phyloP scores from a whole-genome alignment of 139 green algal genomes.

The Tetraselmis striata region DNA sequence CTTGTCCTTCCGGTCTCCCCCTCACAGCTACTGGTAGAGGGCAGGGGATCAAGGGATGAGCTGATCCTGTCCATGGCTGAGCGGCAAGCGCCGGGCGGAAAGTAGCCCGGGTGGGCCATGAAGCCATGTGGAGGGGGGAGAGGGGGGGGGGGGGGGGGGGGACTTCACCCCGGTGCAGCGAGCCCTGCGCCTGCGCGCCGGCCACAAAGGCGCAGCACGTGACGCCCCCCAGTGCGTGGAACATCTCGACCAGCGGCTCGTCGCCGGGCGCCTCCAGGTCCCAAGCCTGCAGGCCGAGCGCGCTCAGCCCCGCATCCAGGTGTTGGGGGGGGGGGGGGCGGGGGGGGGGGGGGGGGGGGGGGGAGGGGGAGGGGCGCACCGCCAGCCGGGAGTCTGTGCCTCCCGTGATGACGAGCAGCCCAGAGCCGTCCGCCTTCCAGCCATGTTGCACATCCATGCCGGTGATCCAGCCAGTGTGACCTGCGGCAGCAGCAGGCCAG shows the following conservation, averaged over 20 bases:
- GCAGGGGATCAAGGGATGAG: too few species aligned
- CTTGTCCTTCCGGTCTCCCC: too few species aligned
- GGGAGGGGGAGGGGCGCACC: neutral
- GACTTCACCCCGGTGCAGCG: too few species aligned
- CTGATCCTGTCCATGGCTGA: too few species aligned
- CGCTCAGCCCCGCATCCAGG: neutral
- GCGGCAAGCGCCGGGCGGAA: too few species aligned
- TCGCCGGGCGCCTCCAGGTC: neutral
- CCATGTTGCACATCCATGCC: neutral
- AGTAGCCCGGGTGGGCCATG: too few species aligned
- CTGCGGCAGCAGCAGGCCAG: too few species aligned
- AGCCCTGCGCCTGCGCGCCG: neutral
- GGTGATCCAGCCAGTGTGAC: neutral
- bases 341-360: too few species aligned
- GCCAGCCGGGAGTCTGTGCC: neutral
- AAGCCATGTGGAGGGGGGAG: too few species aligned
- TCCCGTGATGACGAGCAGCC: neutral
- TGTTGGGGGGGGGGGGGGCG: neutral
- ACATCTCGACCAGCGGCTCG: neutral
- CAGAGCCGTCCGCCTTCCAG: neutral
- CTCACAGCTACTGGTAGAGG: too few species aligned
- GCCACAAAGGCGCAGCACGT: neutral
- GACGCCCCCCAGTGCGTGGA: neutral
- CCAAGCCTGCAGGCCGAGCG: neutral
- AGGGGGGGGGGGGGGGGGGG: too few species aligned